Percentiles rank a stretch among this genome's conserved stretches.
Evolutionary conservation across 805 yeast genomes (phyloP).

Genomic region (Nakazawaea siamensis): DNA sequence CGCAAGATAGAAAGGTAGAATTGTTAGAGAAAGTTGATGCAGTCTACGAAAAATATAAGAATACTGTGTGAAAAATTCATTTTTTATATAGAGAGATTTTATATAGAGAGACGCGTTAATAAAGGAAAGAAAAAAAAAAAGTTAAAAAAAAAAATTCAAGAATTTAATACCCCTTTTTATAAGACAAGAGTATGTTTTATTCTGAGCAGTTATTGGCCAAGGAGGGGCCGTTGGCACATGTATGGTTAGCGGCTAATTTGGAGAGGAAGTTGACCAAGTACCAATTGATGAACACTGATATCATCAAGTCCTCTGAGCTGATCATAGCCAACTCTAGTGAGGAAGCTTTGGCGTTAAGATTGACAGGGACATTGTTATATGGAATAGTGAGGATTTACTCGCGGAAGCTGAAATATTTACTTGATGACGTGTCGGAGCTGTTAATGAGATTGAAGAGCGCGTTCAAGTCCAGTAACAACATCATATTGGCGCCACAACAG

Average conservation of each 20-base stretch:
- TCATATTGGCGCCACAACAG: conserved; percentile 50
- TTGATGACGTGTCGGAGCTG: conserved; percentile 79
- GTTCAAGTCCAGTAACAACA: conserved; percentile 40
- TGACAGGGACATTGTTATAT: conserved; percentile 77
- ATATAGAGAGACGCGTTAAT: conserved; percentile 2
- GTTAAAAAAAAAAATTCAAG: neutral
- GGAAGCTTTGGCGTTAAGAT: conserved; percentile 43
- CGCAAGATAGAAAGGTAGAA: conserved; percentile 41
- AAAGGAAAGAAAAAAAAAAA: neutral
- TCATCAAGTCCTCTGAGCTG: conserved; percentile 58
- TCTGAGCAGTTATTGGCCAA: conserved; percentile 48
- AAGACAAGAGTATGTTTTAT: conserved; percentile 29
- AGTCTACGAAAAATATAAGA: conserved; percentile 23
- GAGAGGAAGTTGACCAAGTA: conserved; percentile 69
- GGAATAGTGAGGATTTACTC: conserved; percentile 87
- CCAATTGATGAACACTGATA: conserved; percentile 65
- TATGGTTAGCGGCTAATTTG: conserved; percentile 89
- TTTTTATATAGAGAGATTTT: no score
- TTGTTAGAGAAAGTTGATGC: conserved; percentile 36
- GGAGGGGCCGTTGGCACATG: conserved; percentile 81
- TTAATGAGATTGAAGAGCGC: conserved; percentile 62
- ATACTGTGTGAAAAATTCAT: no score
- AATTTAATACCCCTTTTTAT: neutral
- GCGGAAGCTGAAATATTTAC: conserved; percentile 71
- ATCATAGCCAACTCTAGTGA: conserved; percentile 30